Percentiles rank a stretch among this genome's conserved stretches.
phyloP scores from a whole-genome alignment of 371 early-diverging fungal species.

The Mucor sp. region DNA sequence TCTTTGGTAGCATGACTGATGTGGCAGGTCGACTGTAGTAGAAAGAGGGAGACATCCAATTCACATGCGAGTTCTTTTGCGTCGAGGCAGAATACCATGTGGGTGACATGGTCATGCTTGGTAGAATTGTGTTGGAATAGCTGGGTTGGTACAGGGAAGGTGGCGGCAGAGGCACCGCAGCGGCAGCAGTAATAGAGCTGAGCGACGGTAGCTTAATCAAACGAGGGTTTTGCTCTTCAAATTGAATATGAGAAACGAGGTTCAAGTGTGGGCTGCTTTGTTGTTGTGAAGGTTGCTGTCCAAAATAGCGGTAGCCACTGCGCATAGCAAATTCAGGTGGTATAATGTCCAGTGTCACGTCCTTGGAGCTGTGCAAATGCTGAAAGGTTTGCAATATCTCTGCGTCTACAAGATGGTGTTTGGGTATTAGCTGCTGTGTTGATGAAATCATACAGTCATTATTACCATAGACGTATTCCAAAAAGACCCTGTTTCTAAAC shows the following conservation, averaged over 20 bases:
- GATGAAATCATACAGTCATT: too few species aligned
- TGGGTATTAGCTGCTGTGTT: neutral
- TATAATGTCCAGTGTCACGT: conserved; percentile 40
- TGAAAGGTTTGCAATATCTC: conserved; percentile 44
- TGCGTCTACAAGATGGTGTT: conserved; percentile 14
- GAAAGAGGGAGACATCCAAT: conserved; percentile 52
- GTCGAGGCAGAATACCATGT: conserved; percentile 47
- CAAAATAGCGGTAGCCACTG: conserved; percentile 30
- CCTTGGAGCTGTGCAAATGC: conserved; percentile 29
- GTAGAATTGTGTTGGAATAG: conserved; percentile 34
- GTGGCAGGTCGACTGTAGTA: conserved; percentile 46
- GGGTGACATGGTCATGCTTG: conserved; percentile 48
- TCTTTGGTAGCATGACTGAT: conserved; percentile 31
- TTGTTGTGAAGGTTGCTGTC: neutral
- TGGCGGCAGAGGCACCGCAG: conserved; percentile 19
- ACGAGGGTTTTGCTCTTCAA: conserved; percentile 17
- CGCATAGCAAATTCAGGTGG: conserved; percentile 47
- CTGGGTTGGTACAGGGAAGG: conserved; percentile 44
- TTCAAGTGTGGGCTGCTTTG: conserved; percentile 2
- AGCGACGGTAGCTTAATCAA: conserved; percentile 5
- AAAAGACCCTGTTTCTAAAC: conserved; percentile 39
- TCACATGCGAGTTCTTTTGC: conserved; percentile 40
- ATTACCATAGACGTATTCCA: conserved; percentile 46
- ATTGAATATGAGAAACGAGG: conserved; percentile 9
- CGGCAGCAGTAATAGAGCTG: conserved; percentile 8